These are phyloP conservation scores for Strobilomyces dryophilus DNA, from an alignment of 768 basidiomycete species.

Conservation along the genomic window DNA sequence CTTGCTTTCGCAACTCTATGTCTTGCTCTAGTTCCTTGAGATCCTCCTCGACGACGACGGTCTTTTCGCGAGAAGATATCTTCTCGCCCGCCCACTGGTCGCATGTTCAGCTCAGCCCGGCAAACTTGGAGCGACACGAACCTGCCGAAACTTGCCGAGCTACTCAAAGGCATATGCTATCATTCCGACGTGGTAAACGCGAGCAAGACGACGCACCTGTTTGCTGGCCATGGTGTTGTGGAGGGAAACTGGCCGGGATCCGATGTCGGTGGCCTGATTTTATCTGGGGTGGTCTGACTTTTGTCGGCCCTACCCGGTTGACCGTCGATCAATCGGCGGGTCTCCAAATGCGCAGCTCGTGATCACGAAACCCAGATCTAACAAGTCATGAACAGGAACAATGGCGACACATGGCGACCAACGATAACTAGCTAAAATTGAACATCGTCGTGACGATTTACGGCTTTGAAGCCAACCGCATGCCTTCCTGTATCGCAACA, in stretches of 20 bases:
- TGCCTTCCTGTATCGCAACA: constrained; percentile 79
- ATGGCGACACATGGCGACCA: too few relatives aligned
- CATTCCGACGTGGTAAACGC: background rate
- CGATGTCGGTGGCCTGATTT: constrained; percentile 11
- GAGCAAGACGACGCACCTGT: constrained; percentile 41
- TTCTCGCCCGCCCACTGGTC: constrained; percentile 85
- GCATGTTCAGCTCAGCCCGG: constrained; percentile 16
- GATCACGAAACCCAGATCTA: too few relatives aligned
- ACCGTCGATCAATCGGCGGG: too few relatives aligned
- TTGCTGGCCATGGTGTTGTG: constrained; percentile 55
- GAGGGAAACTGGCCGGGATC: background rate
- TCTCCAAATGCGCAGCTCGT: too few relatives aligned
- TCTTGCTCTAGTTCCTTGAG: constrained; percentile 80
- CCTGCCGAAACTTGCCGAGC: constrained; percentile 80
- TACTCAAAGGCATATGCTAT: constrained; percentile 24
- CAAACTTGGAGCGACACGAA: constrained; percentile 27
- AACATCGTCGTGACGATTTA: constrained; percentile 9
- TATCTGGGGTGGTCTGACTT: background rate
- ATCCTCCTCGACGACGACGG: constrained; percentile 63
- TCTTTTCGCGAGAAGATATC: constrained; percentile 81
- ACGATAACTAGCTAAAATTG: too few relatives aligned
- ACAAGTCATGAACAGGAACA: too few relatives aligned
- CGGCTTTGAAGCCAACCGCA: constrained; percentile 57
- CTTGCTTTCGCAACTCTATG: constrained; percentile 74
- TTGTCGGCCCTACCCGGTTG: too few relatives aligned